Base-by-base conservation (phyloP, 257 asterid genomes). In the Przewalskia tangutica region DNA sequence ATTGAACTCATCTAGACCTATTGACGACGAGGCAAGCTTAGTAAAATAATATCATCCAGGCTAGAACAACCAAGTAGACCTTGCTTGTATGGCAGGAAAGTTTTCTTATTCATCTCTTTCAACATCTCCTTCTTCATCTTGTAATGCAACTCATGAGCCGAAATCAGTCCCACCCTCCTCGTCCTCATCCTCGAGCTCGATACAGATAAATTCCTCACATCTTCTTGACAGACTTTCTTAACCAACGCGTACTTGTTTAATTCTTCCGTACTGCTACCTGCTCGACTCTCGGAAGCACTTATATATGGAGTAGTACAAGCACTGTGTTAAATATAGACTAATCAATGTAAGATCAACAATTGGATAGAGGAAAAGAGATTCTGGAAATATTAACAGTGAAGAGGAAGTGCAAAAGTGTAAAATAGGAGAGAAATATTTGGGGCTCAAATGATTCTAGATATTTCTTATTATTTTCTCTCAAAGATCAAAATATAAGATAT, bases 251-350 rank as follows among this genome's bases (percentile, higher is more conserved):
- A 86, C 66, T 91, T 92, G 13, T 87, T 90, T 7, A 89, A 42
- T 81, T 89, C 84, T 12, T 89, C 88, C 11, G 82, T 82, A 18
- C 17, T 73, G 27, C 88, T 91, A 6, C 86, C 86, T 0, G 94
- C 89, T n/a, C 95, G 85, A 38, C 97, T 90, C 38, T 94, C 98
- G 13, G 98, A 94, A 16, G 98, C 97, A 83, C 99, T 96, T n/a
- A n/a, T n/a, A n/a, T n/a, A n/a, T n/a, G n/a, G n/a, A n/a, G n/a
- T n/a, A n/a, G n/a, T n/a, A n/a, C n/a, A n/a, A n/a, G n/a, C n/a
- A n/a, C n/a, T n/a, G n/a, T n/a, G n/a, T n/a, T n/a, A n/a, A n/a
- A n/a, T n/a, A n/a, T n/a, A n/a, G n/a, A n/a, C n/a, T n/a, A n/a
- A n/a, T n/a, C n/a, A n/a, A n/a, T n/a, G n/a, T n/a, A n/a, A n/a